Conservation (phyloP, 2,329 filamentous ascomycete genomes). For the Hysterium pulicare region DNA sequence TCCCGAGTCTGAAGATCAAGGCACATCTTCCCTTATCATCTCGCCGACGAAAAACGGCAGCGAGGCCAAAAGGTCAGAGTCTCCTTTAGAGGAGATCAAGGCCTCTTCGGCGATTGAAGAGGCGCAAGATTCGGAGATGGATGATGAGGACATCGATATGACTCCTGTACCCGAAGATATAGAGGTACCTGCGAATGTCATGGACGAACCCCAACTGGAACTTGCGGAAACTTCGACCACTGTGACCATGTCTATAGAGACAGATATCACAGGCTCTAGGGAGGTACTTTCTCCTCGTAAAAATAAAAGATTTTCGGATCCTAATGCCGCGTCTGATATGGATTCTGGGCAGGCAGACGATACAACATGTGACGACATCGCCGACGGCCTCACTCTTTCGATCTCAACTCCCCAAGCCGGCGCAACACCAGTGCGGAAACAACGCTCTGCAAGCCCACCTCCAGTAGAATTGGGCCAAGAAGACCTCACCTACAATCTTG, state of each 20-base stretch:
- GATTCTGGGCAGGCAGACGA: conserved; percentile 11
- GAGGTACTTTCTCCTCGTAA: too few relatives aligned
- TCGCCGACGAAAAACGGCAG: background rate
- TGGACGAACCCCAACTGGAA: background rate
- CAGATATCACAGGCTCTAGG: too few relatives aligned
- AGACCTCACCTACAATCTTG: conserved; percentile 32
- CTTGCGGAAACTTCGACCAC: too few relatives aligned
- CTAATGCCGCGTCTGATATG: too few relatives aligned
- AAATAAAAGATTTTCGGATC: too few relatives aligned
- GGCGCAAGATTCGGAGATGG: background rate
- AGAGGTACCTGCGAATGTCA: background rate
- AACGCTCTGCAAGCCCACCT: conserved; percentile 29
- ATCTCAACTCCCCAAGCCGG: conserved; percentile 9
- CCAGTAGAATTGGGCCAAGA: conserved; percentile 19
- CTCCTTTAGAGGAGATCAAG: background rate
- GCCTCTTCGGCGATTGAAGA: background rate
- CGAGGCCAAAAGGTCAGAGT: too few relatives aligned
- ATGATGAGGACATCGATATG: background rate
- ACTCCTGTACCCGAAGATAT: background rate
- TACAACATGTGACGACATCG: conserved; percentile 13
- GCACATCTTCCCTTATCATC: background rate
- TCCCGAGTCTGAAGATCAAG: too few relatives aligned
- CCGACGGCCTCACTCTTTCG: conserved; percentile 28
- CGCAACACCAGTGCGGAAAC: conserved; percentile 18
- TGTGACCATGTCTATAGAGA: too few relatives aligned